A percentile compares a stretch with the other conserved stretches of the same genome.
Conservation (phyloP, 2,329 filamentous ascomycete genomes). For the Fusarium goolgardi region DNA sequence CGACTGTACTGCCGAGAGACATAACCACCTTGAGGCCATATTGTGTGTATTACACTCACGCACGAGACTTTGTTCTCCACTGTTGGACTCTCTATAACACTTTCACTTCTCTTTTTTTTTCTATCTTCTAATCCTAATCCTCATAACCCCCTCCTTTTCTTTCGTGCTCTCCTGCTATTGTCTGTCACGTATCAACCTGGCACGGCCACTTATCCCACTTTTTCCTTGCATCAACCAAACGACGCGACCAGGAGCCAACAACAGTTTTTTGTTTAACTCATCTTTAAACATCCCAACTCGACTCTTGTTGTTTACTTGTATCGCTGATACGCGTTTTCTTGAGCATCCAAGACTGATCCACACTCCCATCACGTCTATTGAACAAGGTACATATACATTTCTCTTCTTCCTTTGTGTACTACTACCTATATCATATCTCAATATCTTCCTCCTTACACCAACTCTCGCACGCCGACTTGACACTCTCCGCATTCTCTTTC, state of each 20-base stretch:
- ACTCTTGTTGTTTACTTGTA: conserved; percentile 6
- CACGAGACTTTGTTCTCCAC: conserved; percentile 39
- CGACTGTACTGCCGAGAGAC: background rate
- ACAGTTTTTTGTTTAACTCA: conserved; percentile 13
- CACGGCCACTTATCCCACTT: conserved; percentile 36
- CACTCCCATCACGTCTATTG: conserved; percentile 1
- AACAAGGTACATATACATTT: background rate
- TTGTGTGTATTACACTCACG: conserved; percentile 36
- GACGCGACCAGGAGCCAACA: conserved; percentile 26
- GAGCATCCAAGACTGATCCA: conserved; percentile 18
- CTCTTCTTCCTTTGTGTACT: background rate
- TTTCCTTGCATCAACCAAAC: conserved; percentile 33
- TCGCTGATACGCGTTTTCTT: conserved; percentile 15
- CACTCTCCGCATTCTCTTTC: conserved; percentile 16
- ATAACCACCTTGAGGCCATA: background rate
- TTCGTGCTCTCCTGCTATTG: background rate
- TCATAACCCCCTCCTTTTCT: conserved; percentile 13
- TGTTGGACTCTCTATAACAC: conserved; percentile 19
- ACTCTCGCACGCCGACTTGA: background rate
- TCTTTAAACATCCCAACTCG: conserved; percentile 8
- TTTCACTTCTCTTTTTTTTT: conserved; percentile 8
- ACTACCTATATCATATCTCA: background rate
- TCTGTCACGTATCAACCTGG: conserved; percentile 18
- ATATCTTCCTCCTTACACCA: background rate
- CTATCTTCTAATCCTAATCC: conserved; percentile 7